Evolutionary conservation across 306 rosid genomes (phyloP).

Genomic region (Quercus cerris): DNA sequence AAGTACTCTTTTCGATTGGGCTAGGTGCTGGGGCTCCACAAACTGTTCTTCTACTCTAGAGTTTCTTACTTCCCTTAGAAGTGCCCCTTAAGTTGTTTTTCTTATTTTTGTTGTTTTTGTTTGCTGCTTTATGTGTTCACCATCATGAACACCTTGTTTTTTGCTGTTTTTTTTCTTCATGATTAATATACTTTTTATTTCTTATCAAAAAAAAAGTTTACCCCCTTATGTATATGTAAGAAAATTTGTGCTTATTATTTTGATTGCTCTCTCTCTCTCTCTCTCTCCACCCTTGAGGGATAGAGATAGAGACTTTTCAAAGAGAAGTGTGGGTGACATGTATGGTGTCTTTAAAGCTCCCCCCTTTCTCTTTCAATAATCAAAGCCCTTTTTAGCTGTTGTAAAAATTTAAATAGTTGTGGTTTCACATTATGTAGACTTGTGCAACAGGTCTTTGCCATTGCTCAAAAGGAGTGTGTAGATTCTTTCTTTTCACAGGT

Average conservation of each 20-base stretch:
- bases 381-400: neutral
- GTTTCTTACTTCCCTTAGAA: too few species aligned
- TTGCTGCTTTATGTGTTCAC: too few species aligned
- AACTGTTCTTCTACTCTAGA: too few species aligned
- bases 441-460: constrained; percentile 74
- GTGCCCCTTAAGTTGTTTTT: too few species aligned
- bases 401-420: neutral
- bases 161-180: too few species aligned
- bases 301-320: neutral
- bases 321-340: neutral
- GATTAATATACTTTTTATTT: too few species aligned
- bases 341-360: neutral
- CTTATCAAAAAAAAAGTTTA: neutral
- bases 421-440: constrained; percentile 21
- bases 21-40: too few species aligned
- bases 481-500: constrained; percentile 98
- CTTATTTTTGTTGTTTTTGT: too few species aligned
- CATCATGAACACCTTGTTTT: too few species aligned
- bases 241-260: neutral
- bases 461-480: constrained; percentile 80
- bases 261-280: too few species aligned
- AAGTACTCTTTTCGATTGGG: too few species aligned
- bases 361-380: neutral
- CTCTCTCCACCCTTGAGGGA: neutral
- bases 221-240: neutral